phyloP scores from a whole-genome alignment of 176 grass and related monocot genomes.

The Cenchrus americanus region DNA sequence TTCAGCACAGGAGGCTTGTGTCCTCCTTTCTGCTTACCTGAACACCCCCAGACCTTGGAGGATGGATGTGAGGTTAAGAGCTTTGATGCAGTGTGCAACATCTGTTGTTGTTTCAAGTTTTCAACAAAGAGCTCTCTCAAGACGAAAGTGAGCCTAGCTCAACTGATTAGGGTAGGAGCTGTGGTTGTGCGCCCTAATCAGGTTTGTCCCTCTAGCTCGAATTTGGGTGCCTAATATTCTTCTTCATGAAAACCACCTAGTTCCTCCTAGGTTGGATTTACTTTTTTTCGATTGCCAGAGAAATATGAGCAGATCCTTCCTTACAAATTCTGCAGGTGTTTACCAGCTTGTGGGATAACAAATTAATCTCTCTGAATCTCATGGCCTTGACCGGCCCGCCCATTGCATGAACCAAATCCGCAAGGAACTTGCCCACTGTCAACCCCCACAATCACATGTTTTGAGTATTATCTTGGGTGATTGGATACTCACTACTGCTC shows the following conservation, averaged over 20 bases:
- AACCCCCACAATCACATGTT: constrained; percentile 16
- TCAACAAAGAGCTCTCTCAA: neutral
- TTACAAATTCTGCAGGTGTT: neutral
- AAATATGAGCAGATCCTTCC: neutral
- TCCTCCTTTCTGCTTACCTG: neutral
- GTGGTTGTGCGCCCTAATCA: too few species aligned
- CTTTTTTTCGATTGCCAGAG: too few species aligned
- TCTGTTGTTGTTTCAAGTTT: neutral
- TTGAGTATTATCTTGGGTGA: constrained; percentile 7
- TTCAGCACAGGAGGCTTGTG: neutral
- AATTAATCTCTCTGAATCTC: neutral
- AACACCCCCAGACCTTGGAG: neutral
- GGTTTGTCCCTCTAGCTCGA: too few species aligned
- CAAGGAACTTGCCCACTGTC: neutral
- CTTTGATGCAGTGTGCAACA: neutral
- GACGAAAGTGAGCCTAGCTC: too few species aligned
- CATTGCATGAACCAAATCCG: neutral
- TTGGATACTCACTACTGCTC: constrained; percentile 27
- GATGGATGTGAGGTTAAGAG: neutral
- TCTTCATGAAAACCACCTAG: too few species aligned
- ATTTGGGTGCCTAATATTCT: too few species aligned
- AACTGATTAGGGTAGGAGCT: too few species aligned
- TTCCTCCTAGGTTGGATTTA: too few species aligned
- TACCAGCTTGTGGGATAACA: neutral
- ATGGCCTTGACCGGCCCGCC: constrained; percentile 2